Base-by-base conservation (phyloP, 495 filamentous ascomycete species). In the Penicillium alfredii region DNA sequence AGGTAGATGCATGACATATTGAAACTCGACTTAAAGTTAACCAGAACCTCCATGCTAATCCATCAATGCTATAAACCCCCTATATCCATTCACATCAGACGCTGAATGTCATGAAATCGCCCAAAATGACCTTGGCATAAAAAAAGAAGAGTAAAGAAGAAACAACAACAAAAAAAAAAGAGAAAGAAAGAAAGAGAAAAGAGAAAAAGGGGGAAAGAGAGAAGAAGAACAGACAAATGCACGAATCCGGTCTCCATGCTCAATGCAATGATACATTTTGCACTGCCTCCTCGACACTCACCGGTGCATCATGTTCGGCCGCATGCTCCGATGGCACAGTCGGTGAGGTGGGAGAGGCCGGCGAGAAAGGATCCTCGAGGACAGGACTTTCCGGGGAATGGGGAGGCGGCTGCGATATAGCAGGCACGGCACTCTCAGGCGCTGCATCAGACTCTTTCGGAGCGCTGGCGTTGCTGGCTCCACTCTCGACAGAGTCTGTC, bases 251-350 rank as follows among this genome's bases (percentile, higher is more conserved):
- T 25, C 8, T 25, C 23, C n/a, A n/a, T n/a, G n/a, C 20, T 47
- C 38, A 57, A 38, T 54, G 43, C 24, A 60, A 25, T 16, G 63
- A 63, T 9, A 65, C 58, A 34, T 64, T 65, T 40, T 65, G 57
- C 38, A 68, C 47, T 2, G 63, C 63, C 31, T 65, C 60, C 39
- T 68, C 63, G 4, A 63, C 59, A 38, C 61, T 61, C 6, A 65
- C 33, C 13, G 47, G 44, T 14, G 22, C 37, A 23, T 8, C 38
- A 22, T 31, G 10, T 2, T 24, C 16, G 9, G 35, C 16, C 8
- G 3, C 24, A 19, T 30, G 30, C 14, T 25, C 23, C 8, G 36
- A 18, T 12, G 49, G 40, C 4, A 50, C 44, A 0, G 46, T 36
- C 14, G 55, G 31, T 20, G 55, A 21, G 8, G 53, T 51, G 1